Base-by-base conservation (phyloP, 352 stramenopile species). In the Pythium aphanidermatum region DNA sequence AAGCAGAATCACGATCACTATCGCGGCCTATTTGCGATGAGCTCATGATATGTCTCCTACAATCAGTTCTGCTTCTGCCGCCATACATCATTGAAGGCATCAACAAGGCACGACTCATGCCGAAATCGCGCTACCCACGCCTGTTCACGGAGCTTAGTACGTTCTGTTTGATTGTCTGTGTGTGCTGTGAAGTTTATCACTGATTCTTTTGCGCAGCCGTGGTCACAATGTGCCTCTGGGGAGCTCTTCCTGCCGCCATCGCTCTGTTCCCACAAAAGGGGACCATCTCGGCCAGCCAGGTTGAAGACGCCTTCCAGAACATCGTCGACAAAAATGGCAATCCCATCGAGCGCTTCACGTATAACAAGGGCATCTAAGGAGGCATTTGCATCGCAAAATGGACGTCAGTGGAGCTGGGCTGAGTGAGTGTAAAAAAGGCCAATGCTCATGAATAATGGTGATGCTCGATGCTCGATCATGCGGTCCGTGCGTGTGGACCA, bases 301-400 rank as follows among this genome's bases (percentile, higher is more conserved):
- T 88, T 25, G 77, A 92, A 38, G 68, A 70, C 14, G 60, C 85
- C 23, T 87, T 87, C 54, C 59, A 64, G 17, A 63, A 72, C 45
- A 61, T 79, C 20, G 71, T 68, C 20, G 71, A 87, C 53, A 70
- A 70, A 28, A 45, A 74, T 21, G 76, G 72, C 30, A 60, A 80
- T 28, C 74, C 61, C 33, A 68, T 88, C 46, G 60, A 65, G 24
- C 57, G 74, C 28, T 83, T 88, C 51, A 70, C 68, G 36, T 92
- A 92, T 64, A 86, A 92, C 72, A 92, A 92, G 58, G 79, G 79
- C 44, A 86, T 91, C 42, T 91, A 60, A 26, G n/a, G n/a, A n/a
- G n/a, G n/a, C n/a, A n/a, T n/a, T n/a, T n/a, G n/a, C n/a, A n/a
- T n/a, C n/a, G n/a, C n/a, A n/a, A n/a, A n/a, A n/a, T n/a, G n/a